Evolutionary conservation across 1,284 basidiomycete species (phyloP), one percentile per base, ranked within the genome.

Genomic region (Neotropicomus parvogracilis): DNA sequence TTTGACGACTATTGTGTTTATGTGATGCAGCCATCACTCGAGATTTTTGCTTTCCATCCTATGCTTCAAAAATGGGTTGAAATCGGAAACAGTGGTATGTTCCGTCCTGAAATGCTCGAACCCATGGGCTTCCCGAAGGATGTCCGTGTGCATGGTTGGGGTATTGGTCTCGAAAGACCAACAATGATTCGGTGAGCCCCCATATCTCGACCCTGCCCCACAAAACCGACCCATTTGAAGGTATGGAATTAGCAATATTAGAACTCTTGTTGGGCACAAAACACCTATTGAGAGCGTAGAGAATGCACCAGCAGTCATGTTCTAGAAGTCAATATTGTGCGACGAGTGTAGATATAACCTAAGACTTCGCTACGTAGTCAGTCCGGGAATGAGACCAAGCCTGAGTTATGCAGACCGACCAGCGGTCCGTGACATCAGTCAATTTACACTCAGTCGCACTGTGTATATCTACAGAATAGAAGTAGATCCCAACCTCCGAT

Each of bases 121-220:
- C 94, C 97, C 9, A 99, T 99, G 95, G 97, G 97, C 35, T 85
- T 99, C 64, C 97, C 97, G 3, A 91, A 94, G 58, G 94, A 95
- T 59, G 94, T 99, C 10, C 87, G 95, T 44, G 95, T 98, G 3
- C 88, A 97, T 56, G 97, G 97, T 16, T 99, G 95, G 93, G 97
- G 97, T 47, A 81, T 99, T 56, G 84, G 86, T 63, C 75, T 99
- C 29, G 97, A 99, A 72, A 76, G 97, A 54, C 97, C 97, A n/a
- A 99, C 97, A 1, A 99, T 99, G 97, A 99, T 99, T 72, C 83
- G 92, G 90, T 91, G 56, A 53, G 83, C 71, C 3, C 21, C 8
- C 13, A 32, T n/a, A 31, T 11, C 20, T 4, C 37, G 27, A 31
- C 44, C 20, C 17, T 26, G 6, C 37, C 14, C 40, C 42, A 56